These are phyloP conservation scores for Citeromyces hawaiiensis DNA, from an alignment of 1,139 yeast species.

Conservation along the genomic window DNA sequence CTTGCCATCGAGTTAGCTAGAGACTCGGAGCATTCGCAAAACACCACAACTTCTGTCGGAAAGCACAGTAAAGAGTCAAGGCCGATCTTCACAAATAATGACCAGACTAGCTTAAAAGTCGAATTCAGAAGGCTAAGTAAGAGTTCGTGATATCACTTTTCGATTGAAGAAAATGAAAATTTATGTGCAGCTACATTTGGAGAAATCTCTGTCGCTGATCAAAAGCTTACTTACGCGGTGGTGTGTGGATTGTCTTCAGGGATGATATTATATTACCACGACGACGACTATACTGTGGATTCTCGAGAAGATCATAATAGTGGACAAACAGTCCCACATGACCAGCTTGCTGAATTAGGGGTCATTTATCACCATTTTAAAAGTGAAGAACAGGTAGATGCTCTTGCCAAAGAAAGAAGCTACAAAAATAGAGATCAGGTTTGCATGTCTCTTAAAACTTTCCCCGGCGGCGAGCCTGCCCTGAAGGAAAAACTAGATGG, in stretches of 20 bases:
- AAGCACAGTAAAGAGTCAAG: too few species aligned
- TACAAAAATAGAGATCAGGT: conserved; percentile 77
- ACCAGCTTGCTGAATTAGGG: conserved; percentile 45
- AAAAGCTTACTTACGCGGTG: too few species aligned
- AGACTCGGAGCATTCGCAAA: too few species aligned
- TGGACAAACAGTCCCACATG: conserved; percentile 38
- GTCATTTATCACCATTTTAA: conserved; percentile 51
- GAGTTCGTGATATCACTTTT: too few species aligned
- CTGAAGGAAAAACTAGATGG: conserved; percentile 51
- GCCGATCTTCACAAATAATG: too few species aligned
- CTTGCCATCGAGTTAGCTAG: too few species aligned
- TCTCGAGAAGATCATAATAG: conserved; percentile 68
- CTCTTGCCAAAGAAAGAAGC: conserved; percentile 50
- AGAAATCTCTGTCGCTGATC: too few species aligned
- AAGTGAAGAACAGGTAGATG: conserved; percentile 44
- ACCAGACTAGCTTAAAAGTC: too few species aligned
- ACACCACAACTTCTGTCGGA: too few species aligned
- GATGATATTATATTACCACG: conserved; percentile 64
- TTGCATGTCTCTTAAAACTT: conserved; percentile 41
- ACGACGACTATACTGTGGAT: conserved; percentile 33
- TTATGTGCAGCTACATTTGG: too few species aligned
- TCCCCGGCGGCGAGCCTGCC: conserved; percentile 48
- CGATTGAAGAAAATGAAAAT: too few species aligned
- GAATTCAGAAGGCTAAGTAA: too few species aligned
- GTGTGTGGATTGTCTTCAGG: not conserved